Conservation (phyloP, 2,329 filamentous ascomycete genomes). For the Nemania serpens region DNA sequence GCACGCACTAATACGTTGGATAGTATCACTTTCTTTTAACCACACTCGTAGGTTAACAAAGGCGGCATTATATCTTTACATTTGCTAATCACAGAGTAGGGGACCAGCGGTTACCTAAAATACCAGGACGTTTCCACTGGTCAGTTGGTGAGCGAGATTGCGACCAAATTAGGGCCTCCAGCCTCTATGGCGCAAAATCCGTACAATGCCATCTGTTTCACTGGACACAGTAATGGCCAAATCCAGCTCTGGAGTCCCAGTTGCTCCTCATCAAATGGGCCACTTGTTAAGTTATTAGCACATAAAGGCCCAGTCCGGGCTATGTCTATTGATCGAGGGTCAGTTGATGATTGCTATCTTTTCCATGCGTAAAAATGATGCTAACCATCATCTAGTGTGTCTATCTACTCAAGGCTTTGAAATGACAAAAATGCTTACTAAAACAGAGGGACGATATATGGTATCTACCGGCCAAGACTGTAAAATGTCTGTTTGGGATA, state of each 20-base stretch:
- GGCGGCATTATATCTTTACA: background rate
- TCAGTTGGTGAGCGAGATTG: conserved; percentile 81
- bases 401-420: background rate
- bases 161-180: conserved; percentile 82
- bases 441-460: conserved; percentile 84
- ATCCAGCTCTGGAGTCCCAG: conserved; percentile 97
- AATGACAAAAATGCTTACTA: conserved; percentile 15
- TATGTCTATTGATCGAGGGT: conserved; percentile 74
- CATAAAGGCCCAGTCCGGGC: conserved; percentile 88
- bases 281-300: conserved; percentile 87
- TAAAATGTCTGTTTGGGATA: conserved; percentile 68
- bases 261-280: conserved; percentile 59
- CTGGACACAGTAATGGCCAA: conserved; percentile 92
- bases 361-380: background rate
- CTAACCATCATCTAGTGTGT: conserved; percentile 20
- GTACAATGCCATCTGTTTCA: conserved; percentile 88
- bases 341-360: background rate
- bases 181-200: conserved; percentile 87
- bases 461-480: conserved; percentile 77
- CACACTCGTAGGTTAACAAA: conserved; percentile 68
- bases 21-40: conserved; percentile 89
- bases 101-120: conserved; percentile 57
- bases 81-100: conserved; percentile 21
- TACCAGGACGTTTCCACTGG: conserved; percentile 97
- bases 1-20: background rate